Evolutionary conservation across 192 early-diverging fungal species (phyloP).

Genomic region (Coemansia sp.): DNA sequence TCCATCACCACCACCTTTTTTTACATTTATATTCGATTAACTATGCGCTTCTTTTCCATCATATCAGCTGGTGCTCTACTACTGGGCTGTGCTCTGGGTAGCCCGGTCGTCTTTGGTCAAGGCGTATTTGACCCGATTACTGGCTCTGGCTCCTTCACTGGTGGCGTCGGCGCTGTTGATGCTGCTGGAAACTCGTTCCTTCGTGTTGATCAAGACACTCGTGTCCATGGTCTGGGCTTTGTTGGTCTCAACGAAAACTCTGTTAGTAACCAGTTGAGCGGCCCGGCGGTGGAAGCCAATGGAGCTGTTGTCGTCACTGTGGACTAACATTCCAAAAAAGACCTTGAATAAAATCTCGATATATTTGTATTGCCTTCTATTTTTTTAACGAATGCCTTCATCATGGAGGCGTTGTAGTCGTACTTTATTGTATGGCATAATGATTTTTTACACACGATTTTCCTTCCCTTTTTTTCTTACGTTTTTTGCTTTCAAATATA

Average conservation of each 20-base stretch:
- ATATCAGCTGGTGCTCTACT: background rate
- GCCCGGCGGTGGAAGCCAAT: conserved; percentile 37
- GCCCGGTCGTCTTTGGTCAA: conserved; percentile 24
- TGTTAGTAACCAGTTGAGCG: conserved; percentile 25
- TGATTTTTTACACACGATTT: background rate
- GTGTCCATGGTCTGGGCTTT: conserved; percentile 32
- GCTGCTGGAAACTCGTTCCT: conserved; percentile 36
- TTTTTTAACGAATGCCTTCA: conserved; percentile 25
- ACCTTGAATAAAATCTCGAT: background rate
- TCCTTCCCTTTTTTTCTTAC: background rate
- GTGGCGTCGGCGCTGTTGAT: conserved; percentile 15
- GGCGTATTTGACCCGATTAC: conserved; percentile 23
- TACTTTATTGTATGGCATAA: background rate
- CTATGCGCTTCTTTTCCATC: conserved; percentile 11
- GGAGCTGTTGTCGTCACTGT: conserved; percentile 23
- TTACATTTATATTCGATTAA: background rate
- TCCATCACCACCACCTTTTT: background rate
- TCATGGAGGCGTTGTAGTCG: conserved; percentile 15
- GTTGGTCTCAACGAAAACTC: conserved; percentile 31
- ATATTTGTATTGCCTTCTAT: background rate
- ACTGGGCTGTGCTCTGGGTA: conserved; percentile 6
- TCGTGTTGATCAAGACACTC: conserved; percentile 39
- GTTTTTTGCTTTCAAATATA: background rate
- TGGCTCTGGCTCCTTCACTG: conserved; percentile 19
- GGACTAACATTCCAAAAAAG: background rate